These are phyloP conservation scores for Eutrema yunnanense DNA, from an alignment of 345 rosid species.

Conservation along the genomic window DNA sequence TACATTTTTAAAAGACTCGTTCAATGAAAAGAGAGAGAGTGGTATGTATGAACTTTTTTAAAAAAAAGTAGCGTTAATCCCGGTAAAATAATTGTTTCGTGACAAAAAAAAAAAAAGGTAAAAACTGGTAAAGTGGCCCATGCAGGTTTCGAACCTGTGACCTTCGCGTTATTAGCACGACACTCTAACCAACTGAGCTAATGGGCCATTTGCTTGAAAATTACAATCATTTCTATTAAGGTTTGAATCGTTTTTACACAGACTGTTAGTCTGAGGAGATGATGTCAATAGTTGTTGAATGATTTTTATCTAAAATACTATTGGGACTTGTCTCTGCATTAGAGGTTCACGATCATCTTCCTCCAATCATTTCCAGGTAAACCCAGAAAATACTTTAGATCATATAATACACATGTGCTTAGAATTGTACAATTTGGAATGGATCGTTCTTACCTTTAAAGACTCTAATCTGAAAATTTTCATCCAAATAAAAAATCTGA, in stretches of 20 bases:
- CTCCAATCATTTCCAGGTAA: slow-evolving; percentile 12
- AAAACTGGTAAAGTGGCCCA: slow-evolving; percentile 11
- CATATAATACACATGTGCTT: neutral
- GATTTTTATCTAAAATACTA: no score
- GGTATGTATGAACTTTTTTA: no score
- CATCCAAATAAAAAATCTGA: neutral
- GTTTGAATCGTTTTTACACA: no score
- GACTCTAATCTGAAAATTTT: neutral
- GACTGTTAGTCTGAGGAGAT: no score
- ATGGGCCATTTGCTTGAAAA: neutral
- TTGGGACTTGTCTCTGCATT: neutral
- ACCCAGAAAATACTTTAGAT: neutral
- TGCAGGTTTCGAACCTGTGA: slow-evolving; percentile 71
- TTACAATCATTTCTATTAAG: no score
- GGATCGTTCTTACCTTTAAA: neutral
- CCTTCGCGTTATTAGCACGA: slow-evolving; percentile 95
- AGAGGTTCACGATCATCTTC: slow-evolving; percentile 12
- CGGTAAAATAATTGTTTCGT: no score
- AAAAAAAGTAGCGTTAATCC: no score
- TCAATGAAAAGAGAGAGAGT: no score
- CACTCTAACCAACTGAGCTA: slow-evolving; percentile 78
- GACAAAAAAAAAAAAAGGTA: no score
- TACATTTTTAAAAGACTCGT: no score
- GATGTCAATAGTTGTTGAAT: neutral
- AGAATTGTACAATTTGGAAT: neutral